Percentiles rank a stretch among this genome's conserved stretches.
These are phyloP conservation scores for Calonectria pseudoreteaudii DNA, from an alignment of 2,329 filamentous ascomycete genomes.

Conservation along the genomic window DNA sequence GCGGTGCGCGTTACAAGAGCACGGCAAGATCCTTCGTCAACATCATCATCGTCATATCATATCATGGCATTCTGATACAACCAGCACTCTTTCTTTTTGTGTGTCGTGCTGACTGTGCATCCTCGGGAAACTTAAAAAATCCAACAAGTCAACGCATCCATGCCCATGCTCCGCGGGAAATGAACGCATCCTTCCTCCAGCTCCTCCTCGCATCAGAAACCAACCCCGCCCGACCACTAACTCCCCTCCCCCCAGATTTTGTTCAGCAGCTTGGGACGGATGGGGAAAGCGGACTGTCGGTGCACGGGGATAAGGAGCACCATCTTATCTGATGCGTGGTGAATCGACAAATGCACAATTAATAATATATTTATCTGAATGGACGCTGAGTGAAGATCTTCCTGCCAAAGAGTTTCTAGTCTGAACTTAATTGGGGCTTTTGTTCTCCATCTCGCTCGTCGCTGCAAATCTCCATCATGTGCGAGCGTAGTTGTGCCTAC, in stretches of 20 bases:
- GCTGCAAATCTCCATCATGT: neutral
- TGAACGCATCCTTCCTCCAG: neutral
- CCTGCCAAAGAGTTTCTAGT: neutral
- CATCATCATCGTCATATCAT: neutral
- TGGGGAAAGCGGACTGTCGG: conserved; percentile 10
- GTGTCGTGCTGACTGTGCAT: neutral
- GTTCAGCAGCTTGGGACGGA: neutral
- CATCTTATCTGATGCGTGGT: conserved; percentile 24
- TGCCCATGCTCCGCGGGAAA: conserved; percentile 1
- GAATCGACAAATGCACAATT: conserved; percentile 15
- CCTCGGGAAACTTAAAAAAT: neutral
- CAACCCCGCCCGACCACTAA: neutral
- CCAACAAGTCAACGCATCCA: neutral
- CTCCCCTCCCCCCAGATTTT: neutral
- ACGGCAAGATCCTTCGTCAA: neutral
- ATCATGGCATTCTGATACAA: neutral
- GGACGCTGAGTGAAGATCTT: neutral
- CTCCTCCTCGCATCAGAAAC: neutral
- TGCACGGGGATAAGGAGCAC: neutral
- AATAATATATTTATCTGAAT: conserved; percentile 19
- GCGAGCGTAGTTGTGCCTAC: neutral
- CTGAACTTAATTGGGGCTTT: neutral
- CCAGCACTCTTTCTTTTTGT: neutral
- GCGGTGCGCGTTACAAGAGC: neutral
- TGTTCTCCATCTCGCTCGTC: neutral